These are phyloP conservation scores for Pichia cactophila DNA, from an alignment of 1,139 yeast genomes.

Conservation along the genomic window DNA sequence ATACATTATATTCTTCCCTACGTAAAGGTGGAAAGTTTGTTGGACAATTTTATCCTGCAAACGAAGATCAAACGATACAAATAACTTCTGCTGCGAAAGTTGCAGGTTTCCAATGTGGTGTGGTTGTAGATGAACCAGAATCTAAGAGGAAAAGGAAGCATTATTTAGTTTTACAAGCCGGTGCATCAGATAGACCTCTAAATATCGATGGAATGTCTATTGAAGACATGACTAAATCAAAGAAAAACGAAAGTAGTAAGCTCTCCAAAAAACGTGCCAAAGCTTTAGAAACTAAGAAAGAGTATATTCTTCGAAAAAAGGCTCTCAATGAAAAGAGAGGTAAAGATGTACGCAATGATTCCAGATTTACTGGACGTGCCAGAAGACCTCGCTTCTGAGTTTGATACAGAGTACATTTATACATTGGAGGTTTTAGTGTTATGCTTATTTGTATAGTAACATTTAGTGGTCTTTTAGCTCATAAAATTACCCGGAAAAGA, in stretches of 20 bases:
- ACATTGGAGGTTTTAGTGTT: too few relatives aligned
- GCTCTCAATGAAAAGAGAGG: constrained; percentile 91
- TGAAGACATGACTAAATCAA: constrained; percentile 38
- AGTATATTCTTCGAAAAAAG: constrained; percentile 83
- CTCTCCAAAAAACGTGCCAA: constrained; percentile 45
- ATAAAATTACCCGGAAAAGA: not conserved
- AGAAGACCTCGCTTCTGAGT: constrained; percentile 71
- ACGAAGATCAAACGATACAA: constrained; percentile 73
- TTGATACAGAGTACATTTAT: too few relatives aligned
- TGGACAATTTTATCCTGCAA: constrained; percentile 93
- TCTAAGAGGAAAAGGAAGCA: constrained; percentile 85
- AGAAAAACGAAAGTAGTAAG: constrained; percentile 38
- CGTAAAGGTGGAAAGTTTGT: constrained; percentile 95
- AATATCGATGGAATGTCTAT: constrained; percentile 76
- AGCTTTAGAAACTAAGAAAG: constrained; percentile 67
- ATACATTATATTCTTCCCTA: constrained; percentile 77
- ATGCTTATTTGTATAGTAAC: too few relatives aligned
- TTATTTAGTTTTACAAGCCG: constrained; percentile 85
- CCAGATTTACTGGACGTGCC: constrained; percentile 89
- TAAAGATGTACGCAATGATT: constrained; percentile 78
- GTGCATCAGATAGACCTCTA: constrained; percentile 58
- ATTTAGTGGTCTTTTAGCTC: too few relatives aligned
- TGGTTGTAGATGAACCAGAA: constrained; percentile 89
- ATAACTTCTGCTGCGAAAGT: constrained; percentile 82
- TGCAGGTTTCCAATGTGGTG: constrained; percentile 95